Conservation (phyloP, 2,329 filamentous ascomycete genomes). For the Tolypocladium sp. region DNA sequence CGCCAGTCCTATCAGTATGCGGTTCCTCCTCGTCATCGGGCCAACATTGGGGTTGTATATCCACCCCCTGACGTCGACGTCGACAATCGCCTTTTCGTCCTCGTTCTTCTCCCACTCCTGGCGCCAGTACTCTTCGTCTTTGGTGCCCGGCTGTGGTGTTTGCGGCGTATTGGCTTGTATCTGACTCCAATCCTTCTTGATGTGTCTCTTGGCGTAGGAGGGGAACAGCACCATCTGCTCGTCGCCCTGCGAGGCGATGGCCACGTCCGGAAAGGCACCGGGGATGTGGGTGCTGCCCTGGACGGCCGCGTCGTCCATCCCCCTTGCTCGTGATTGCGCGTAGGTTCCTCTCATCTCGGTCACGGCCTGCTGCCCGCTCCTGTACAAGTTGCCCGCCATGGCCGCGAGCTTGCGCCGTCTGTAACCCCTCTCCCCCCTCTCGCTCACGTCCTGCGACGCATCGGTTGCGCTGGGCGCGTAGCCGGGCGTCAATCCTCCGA, state of each 20-base stretch:
- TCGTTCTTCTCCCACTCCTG: conserved; percentile 72
- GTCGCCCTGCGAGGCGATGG: conserved; percentile 68
- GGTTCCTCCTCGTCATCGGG: conserved; percentile 78
- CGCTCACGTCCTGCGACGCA: conserved; percentile 12
- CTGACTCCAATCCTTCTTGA: conserved; percentile 35
- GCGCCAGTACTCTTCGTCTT: conserved; percentile 66
- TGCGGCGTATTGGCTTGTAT: conserved; percentile 15
- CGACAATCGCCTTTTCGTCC: conserved; percentile 76
- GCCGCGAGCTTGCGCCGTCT: conserved; percentile 68
- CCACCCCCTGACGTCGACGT: conserved; percentile 94
- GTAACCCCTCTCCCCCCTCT: conserved; percentile 52
- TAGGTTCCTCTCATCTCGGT: conserved; percentile 51
- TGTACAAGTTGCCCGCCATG: conserved; percentile 48
- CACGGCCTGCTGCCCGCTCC: conserved; percentile 46
- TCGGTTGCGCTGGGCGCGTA: conserved; percentile 18
- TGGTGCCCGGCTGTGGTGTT: conserved; percentile 30
- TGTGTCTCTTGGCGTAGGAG: conserved; percentile 75
- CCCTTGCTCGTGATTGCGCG: conserved; percentile 37
- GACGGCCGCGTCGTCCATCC: conserved; percentile 17
- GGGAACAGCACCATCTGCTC: conserved; percentile 95
- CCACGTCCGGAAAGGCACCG: conserved; percentile 73
- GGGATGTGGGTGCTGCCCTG: conserved; percentile 43
- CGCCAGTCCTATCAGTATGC: conserved; percentile 77
- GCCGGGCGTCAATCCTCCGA: conserved; percentile 12
- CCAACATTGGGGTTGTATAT: conserved; percentile 80